phyloP scores from a whole-genome alignment of 495 filamentous ascomycete genomes.

The Penicillium odoratum region DNA sequence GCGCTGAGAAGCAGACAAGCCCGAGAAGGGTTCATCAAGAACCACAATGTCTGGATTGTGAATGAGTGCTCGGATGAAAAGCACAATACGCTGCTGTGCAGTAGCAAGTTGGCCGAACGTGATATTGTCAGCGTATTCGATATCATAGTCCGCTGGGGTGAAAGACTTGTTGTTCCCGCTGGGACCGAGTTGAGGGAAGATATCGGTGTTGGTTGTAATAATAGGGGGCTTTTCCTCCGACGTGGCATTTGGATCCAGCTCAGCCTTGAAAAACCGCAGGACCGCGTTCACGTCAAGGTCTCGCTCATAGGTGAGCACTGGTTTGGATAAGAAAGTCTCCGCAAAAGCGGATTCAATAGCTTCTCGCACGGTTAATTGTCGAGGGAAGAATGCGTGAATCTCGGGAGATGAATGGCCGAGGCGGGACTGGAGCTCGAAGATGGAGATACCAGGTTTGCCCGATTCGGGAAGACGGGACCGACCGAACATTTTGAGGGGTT shows the following conservation, averaged over 20 bases:
- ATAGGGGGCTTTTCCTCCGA: not conserved
- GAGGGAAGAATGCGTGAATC: conserved; percentile 89
- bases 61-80: conserved; percentile 83
- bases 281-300: conserved; percentile 60
- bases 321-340: conserved; percentile 75
- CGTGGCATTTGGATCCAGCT: conserved; percentile 58
- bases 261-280: conserved; percentile 70
- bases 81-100: conserved; percentile 75
- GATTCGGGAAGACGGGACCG: conserved; percentile 72
- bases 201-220: conserved; percentile 6
- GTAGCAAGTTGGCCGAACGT: conserved; percentile 74
- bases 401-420: conserved; percentile 93
- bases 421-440: conserved; percentile 87
- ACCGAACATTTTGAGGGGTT: conserved; percentile 83
- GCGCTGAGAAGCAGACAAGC: conserved; percentile 78
- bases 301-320: conserved; percentile 56
- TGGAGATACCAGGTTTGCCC: conserved; percentile 72
- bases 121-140: conserved; percentile 69
- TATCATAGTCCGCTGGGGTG: conserved; percentile 25
- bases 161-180: conserved; percentile 3
- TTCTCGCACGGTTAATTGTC: conserved; percentile 69
- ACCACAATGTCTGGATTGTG: conserved; percentile 85
- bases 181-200: conserved; percentile 19
- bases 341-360: conserved; percentile 84
- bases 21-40: conserved; percentile 89